These are phyloP conservation scores for Zoysia matrella DNA, from an alignment of 202 grass and related monocot genomes.

Conservation along the genomic window DNA sequence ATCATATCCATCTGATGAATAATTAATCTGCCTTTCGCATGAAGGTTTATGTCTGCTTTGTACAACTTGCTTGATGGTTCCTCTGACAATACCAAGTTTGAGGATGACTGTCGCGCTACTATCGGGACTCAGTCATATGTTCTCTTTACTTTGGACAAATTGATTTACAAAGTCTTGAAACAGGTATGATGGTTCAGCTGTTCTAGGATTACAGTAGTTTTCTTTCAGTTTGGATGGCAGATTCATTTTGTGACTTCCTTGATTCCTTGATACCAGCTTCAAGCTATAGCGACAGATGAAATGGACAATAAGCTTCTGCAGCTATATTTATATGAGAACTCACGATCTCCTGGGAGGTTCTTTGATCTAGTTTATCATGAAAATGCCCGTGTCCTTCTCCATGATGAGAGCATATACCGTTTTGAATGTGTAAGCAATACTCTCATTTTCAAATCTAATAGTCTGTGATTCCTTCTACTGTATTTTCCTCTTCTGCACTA, in stretches of 20 bases:
- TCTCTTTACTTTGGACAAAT: conserved; percentile 93
- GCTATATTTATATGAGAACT: conserved; percentile 93
- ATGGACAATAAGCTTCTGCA: conserved; percentile 93
- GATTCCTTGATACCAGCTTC: conserved; percentile 61
- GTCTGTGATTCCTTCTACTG: neutral
- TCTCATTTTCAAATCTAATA: neutral
- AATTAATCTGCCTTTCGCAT: conserved; percentile 39
- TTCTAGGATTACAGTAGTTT: neutral
- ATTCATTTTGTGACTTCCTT: conserved; percentile 29
- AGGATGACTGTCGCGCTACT: conserved; percentile 91
- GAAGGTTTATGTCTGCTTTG: conserved; percentile 83
- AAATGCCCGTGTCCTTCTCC: conserved; percentile 84
- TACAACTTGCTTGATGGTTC: conserved; percentile 93
- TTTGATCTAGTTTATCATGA: conserved; percentile 93
- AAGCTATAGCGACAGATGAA: conserved; percentile 93
- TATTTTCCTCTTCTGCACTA: neutral
- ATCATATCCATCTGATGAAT: conserved; percentile 14
- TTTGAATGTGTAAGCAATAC: conserved; percentile 80
- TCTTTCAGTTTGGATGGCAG: conserved; percentile 15
- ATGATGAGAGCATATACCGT: conserved; percentile 86
- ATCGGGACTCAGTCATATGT: conserved; percentile 94
- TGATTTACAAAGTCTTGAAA: conserved; percentile 98
- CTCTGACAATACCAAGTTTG: conserved; percentile 93
- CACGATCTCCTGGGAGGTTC: conserved; percentile 67
- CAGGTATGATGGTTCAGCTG: conserved; percentile 54